phyloP scores from a whole-genome alignment of 2,329 filamentous ascomycete species.

The Cladosporium sp. region DNA sequence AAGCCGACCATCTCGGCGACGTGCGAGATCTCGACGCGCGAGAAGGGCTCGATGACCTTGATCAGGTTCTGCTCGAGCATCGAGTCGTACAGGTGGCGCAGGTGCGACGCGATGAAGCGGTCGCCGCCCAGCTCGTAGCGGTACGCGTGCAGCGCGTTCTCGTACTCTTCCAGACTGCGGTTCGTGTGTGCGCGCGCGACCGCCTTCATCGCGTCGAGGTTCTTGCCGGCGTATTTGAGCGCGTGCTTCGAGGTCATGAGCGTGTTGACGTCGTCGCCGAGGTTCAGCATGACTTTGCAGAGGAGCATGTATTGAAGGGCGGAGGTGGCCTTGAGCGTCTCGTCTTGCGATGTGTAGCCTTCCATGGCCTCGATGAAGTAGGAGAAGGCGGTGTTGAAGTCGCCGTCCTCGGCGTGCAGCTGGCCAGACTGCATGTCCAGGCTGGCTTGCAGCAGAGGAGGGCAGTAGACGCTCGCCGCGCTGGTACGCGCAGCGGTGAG shows the following conservation, averaged over 20 bases:
- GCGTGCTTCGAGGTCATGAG: conserved; percentile 96
- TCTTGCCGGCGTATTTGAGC: conserved; percentile 91
- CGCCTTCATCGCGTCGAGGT: conserved; percentile 98
- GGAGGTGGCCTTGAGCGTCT: conserved; percentile 85
- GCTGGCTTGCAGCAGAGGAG: conserved; percentile 89
- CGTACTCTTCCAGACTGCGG: conserved; percentile 94
- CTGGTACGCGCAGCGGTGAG: conserved; percentile 92
- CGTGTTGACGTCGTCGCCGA: conserved; percentile 91
- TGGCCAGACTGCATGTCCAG: conserved; percentile 99
- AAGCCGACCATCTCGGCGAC: conserved; percentile 97
- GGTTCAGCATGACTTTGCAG: conserved; percentile 99
- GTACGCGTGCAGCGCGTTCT: conserved; percentile 85
- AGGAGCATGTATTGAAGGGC: conserved; percentile 99
- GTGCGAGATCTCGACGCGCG: conserved; percentile 92
- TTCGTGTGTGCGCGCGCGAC: conserved; percentile 94
- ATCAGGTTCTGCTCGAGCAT: conserved; percentile 99
- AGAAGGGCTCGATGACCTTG: conserved; percentile 99
- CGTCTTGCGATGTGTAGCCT: conserved; percentile 92
- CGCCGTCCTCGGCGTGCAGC: conserved; percentile 96
- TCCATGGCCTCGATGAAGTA: conserved; percentile 99
- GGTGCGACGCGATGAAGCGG: conserved; percentile 93
- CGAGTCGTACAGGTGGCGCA: conserved; percentile 92
- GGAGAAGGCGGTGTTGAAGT: conserved; percentile 98
- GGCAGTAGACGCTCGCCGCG: conserved; percentile 95
- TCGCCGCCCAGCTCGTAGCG: conserved; percentile 92